These are phyloP conservation scores for Geranomyces michiganensis DNA, from an alignment of 192 early-diverging fungal genomes.

Conservation along the genomic window DNA sequence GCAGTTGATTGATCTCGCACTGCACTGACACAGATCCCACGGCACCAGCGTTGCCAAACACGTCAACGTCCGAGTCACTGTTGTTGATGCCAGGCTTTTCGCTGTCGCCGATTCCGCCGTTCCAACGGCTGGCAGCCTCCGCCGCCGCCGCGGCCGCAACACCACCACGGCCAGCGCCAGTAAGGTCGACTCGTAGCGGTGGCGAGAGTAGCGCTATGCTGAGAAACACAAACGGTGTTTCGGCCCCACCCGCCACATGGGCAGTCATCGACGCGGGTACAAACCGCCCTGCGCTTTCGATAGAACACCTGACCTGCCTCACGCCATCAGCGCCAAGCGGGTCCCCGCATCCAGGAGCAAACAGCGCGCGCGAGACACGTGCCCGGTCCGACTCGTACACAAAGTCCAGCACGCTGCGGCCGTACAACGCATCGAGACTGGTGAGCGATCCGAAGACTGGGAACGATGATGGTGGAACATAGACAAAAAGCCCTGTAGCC, in stretches of 20 bases:
- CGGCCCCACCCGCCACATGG: not conserved
- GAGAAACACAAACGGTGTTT: constrained; percentile 11
- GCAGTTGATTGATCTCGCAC: constrained; percentile 67
- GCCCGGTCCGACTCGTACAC: constrained; percentile 31
- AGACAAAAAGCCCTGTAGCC: constrained; percentile 61
- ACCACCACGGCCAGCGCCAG: not conserved
- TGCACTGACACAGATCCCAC: constrained; percentile 45
- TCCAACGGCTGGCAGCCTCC: not conserved
- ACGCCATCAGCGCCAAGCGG: not conserved
- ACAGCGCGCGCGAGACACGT: constrained; percentile 1
- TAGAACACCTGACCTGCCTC: constrained; percentile 8
- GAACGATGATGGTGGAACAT: constrained; percentile 21
- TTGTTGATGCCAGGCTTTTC: not conserved
- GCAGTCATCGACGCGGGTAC: not conserved
- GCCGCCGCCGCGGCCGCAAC: not conserved
- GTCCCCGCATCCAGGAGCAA: not conserved
- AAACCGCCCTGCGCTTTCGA: constrained; percentile 28
- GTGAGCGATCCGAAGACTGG: constrained; percentile 30
- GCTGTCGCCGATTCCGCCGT: not conserved
- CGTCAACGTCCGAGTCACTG: not conserved
- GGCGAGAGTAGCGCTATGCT: not conserved
- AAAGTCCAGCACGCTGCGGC: constrained; percentile 26
- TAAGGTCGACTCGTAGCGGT: not conserved
- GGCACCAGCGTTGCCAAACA: not conserved
- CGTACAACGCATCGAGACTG: constrained; percentile 16